Percentiles rank a stretch among this genome's conserved stretches.
Evolutionary conservation across 768 basidiomycete genomes (phyloP).

Genomic region (Plicaturopsis crispa): DNA sequence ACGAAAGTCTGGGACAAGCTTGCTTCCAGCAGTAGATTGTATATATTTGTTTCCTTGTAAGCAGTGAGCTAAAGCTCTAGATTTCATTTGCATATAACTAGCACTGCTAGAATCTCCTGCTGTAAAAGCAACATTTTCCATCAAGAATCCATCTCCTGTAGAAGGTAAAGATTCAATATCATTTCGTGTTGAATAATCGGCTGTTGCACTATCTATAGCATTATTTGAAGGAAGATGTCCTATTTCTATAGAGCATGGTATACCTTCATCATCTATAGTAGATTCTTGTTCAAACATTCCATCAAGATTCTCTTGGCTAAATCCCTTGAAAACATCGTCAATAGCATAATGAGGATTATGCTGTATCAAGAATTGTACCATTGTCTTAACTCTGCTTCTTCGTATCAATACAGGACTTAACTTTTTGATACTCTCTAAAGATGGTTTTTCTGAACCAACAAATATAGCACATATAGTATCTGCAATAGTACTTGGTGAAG

Average conservation of each 20-base stretch:
- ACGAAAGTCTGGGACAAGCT: slow-evolving; percentile 5
- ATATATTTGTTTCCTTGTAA: neutral
- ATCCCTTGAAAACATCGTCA: neutral
- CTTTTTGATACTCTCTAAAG: neutral
- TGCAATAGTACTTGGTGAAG: neutral
- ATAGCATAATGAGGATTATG: neutral
- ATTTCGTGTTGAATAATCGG: neutral
- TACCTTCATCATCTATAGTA: neutral
- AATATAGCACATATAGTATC: neutral
- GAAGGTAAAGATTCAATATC: neutral
- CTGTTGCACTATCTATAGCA: slow-evolving; percentile 2
- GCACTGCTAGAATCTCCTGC: slow-evolving; percentile 8
- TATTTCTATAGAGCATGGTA: neutral
- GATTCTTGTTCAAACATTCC: neutral
- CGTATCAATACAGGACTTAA: neutral
- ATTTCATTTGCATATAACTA: slow-evolving; percentile 7
- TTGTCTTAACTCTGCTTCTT: neutral
- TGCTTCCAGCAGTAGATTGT: neutral
- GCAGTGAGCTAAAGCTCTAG: slow-evolving; percentile 1
- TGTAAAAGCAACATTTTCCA: slow-evolving; percentile 14
- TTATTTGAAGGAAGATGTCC: neutral
- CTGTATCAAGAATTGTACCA: neutral
- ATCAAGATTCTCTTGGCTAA: neutral
- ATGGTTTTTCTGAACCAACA: neutral
- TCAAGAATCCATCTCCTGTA: slow-evolving; percentile 4